Base-by-base conservation (phyloP, 2,329 filamentous ascomycete species). In the Penicillium hordei region DNA sequence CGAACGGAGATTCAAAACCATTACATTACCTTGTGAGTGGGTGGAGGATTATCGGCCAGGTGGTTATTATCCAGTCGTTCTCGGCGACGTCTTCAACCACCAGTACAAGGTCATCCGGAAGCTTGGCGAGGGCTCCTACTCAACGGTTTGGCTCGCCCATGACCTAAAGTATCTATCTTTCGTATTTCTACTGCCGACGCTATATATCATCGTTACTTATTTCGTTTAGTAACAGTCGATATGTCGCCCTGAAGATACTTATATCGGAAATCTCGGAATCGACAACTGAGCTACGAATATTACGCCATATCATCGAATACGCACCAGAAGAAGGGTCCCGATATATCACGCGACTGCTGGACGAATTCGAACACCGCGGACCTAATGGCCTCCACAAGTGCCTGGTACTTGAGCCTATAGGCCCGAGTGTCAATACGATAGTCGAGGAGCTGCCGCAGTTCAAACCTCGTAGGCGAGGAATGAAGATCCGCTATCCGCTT, bases 51-150 rank as follows among this genome's bases (percentile, higher is more conserved):
- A 79, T 60, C 66, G 56, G 5, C 68, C 66, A 21, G 77, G 76
- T 9, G 76, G 77, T 21, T 79, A 72, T 56, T 77, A 81, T 64
- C 77, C 79, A 5, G 69, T 78, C 13, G 59, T 65, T 12, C 65
- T 81, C 12, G 76, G 75, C 29, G 76, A 81, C 40, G 36, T 65
- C 8, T 77, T 79, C 59, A 59, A 72, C 51, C 70, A 67, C 27
- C 72, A 75, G 48, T 81, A 81, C 61, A 69, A 69, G 49, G 68
- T 80, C 38, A 66, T 78, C 50, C 72, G 77, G 56, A 81, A 81
- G 66, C 70, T 81, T 10, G 78, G 78, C 17, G 73, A 71, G 4
- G 78, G 79, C 38, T 73, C 73, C 13, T 79, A 67, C 60, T 76
- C 77, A 31, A 81, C 76, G 12, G 75, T 80, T 55, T 81, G 76